These are phyloP conservation scores for Termitomyces titanicus DNA, from an alignment of 768 basidiomycete species.

Conservation along the genomic window DNA sequence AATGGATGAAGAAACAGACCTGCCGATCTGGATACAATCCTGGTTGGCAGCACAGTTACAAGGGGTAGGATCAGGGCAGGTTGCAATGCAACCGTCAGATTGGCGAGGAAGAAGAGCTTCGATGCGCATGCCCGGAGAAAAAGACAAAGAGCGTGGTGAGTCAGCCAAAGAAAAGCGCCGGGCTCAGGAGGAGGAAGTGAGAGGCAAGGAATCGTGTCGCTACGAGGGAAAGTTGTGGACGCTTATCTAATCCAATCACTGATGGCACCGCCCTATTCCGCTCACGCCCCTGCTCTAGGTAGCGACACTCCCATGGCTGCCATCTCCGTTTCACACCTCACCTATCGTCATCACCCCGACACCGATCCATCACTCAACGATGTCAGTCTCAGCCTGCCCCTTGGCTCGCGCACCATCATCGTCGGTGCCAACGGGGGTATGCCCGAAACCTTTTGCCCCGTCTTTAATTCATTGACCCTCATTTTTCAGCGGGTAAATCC, in stretches of 20 bases:
- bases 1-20: constrained; percentile 34
- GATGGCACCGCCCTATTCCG: neutral
- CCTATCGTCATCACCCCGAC: constrained; percentile 50
- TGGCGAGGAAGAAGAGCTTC: constrained; percentile 39
- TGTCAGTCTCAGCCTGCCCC: constrained; percentile 62
- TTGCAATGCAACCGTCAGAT: constrained; percentile 33
- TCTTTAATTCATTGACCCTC: constrained; percentile 13
- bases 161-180: constrained; percentile 16
- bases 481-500: constrained; percentile 79
- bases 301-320: constrained; percentile 20
- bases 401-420: constrained; percentile 80
- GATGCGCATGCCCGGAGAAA: constrained; percentile 23
- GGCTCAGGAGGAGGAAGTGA: constrained; percentile 13
- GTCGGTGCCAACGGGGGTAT: constrained; percentile 93
- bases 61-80: constrained; percentile 44
- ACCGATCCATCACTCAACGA: constrained; percentile 53
- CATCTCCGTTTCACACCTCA: constrained; percentile 48
- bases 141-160: constrained; percentile 27
- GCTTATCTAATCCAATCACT: constrained; percentile 14
- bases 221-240: constrained; percentile 8
- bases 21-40: constrained; percentile 56
- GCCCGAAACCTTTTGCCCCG: constrained; percentile 18
- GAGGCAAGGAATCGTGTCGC: constrained; percentile 1
- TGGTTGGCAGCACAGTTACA: constrained; percentile 57
- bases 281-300: no score